Base-by-base conservation (phyloP, 495 filamentous ascomycete species). In the Extremus antarcticus region DNA sequence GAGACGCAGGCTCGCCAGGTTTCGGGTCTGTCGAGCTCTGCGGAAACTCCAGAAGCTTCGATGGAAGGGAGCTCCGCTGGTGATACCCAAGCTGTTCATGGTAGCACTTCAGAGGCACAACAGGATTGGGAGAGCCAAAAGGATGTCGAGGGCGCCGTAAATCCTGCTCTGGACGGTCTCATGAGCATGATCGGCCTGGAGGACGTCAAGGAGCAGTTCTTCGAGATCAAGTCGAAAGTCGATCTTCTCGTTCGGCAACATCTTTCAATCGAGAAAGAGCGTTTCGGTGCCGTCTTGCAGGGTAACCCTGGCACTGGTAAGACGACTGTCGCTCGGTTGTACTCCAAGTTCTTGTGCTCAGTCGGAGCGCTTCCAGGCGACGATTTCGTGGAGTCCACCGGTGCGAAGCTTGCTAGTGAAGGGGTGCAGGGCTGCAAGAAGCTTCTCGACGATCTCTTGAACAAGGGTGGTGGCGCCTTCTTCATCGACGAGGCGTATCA, bases 241-340 rank as follows among this genome's bases (percentile, higher is more conserved):
- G 85, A 90, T 43, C 78, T 75, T 0, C 55, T 71, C 0, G 29
- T 81, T 0, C 70, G 80, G 0, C 88, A 90, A 54, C 68, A 68
- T 0, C 65, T 74, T 0, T 73, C 81, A 47, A 63, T 87, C 3
- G 74, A 71, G 23, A 60, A 67, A 0, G 81, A 88, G 54, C 70
- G 87, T 15, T 83, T 85, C 55, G 78, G 82, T 17, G 72, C 76
- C 0, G 76, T 76, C 0, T 71, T 94, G 13, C 73, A 88, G 0
- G 87, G 88, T 0, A 94, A 91, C 66, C 88, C 88, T 0, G 87
- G 87, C 9, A 90, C 85, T 50, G 87, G 84, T 0, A 94, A 91
- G 71, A 91, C 87, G 0, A 91, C 87, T 0, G 81, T 90, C 15
- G 86, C 87, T n/a, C 75, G 85, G 4, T 66, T 86, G 0, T 94